A percentile compares a stretch with the other conserved stretches of the same genome.
Conservation (phyloP, 495 filamentous ascomycete genomes). For the Trichoderma erinaceum region DNA sequence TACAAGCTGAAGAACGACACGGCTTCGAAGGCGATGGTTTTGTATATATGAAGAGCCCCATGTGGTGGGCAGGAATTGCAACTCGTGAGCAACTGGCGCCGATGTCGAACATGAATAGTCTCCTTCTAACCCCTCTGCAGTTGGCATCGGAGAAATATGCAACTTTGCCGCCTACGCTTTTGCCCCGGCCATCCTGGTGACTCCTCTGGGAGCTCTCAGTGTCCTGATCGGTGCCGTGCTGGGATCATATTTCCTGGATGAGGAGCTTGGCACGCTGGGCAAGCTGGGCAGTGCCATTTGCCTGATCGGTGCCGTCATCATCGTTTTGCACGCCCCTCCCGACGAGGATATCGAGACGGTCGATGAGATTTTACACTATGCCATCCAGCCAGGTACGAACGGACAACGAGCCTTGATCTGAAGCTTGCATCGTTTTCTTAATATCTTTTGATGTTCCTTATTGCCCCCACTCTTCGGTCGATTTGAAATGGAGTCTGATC, state of each 20-base stretch:
- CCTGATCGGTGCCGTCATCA: conserved; percentile 91
- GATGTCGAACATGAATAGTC: conserved; percentile 6
- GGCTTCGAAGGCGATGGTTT: conserved; percentile 97
- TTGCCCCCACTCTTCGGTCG: too few species aligned
- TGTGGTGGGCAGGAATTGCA: conserved; percentile 92
- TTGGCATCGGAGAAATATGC: conserved; percentile 82
- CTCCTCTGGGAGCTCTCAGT: conserved; percentile 84
- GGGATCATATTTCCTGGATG: conserved; percentile 88
- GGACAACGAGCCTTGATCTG: not conserved
- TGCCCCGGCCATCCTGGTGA: conserved; percentile 94
- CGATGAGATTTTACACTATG: conserved; percentile 81
- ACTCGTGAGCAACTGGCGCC: conserved; percentile 55
- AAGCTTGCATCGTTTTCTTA: not conserved
- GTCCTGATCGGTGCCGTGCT: conserved; percentile 93
- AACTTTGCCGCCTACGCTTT: conserved; percentile 99
- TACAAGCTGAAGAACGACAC: conserved; percentile 80
- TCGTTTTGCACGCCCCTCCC: conserved; percentile 93
- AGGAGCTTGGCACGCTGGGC: conserved; percentile 79
- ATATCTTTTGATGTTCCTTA: not conserved
- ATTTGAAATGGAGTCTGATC: not conserved
- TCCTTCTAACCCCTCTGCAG: conserved; percentile 28
- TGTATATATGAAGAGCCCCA: conserved; percentile 81
- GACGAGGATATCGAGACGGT: conserved; percentile 84
- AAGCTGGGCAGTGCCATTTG: conserved; percentile 95
- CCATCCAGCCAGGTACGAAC: conserved; percentile 74